Base-by-base conservation (phyloP, 1,284 basidiomycete species). In the Cutaneotrichosporon curvatum region DNA sequence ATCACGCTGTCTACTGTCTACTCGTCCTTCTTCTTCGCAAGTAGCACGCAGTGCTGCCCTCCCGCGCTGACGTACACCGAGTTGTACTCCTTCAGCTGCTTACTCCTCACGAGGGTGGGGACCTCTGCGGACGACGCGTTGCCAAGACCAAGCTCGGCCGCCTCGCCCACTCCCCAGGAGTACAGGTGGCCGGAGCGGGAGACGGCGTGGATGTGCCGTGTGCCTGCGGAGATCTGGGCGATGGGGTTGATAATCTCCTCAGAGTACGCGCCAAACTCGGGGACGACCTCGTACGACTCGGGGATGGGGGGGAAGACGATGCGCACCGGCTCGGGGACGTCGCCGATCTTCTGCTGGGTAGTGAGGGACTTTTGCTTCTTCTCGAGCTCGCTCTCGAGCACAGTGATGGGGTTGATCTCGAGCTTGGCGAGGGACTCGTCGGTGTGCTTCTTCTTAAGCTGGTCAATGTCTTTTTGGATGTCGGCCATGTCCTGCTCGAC, bases 161-260 rank as follows among this genome's bases (percentile, higher is more conserved):
- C 57, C 48, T 62, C 79, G 18, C 87, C 87, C 55, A 85, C 81
- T 39, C 89, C 89, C 89, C 89, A 94, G 33, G 82, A 77, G 65
- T 88, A 91, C 52, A 88, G 73, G 22, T 84, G 83, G 11, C 89
- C 89, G 36, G 78, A 81, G 45, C 74, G 72, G 15, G 85, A 85
- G 39, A 91, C 78, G 4, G 86, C 90, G 51, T 91, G 78, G 59
- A 84, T 90, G 68, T 87, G 86, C 59, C 88, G 80, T 32, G 81
- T 80, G 2, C 90, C 91, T 10, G 79, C 81, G 3, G 84, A 80
- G 56, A 95, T 78, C 45, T 81, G 78, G 15, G 83, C 76, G 55
- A 92, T 80, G 5, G 80, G 81, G 62, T 89, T 86, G 21, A 63
- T 43, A 0, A 62, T 47, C 25, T 67, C 64, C 25, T 77, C 65